These are phyloP conservation scores for Millerozyma miso DNA, from an alignment of 805 yeast genomes.

Conservation along the genomic window DNA sequence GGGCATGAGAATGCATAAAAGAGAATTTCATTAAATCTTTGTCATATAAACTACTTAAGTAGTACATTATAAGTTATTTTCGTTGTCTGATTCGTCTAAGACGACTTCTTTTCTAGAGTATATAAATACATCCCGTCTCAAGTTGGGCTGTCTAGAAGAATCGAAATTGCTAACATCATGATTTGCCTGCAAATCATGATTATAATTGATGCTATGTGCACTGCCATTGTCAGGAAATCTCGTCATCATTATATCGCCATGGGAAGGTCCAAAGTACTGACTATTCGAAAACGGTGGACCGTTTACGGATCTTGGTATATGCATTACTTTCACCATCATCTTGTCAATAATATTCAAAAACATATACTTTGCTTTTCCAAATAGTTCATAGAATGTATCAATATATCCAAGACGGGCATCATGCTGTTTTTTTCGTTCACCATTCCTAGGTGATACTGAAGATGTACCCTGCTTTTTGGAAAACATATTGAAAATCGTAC, in stretches of 20 bases:
- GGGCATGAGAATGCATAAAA: conserved; percentile 50
- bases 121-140: conserved; percentile 33
- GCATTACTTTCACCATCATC: conserved; percentile 54
- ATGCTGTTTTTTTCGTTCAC: neutral
- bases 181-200: neutral
- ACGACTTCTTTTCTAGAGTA: conserved; percentile 36
- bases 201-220: neutral
- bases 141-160: conserved; percentile 3
- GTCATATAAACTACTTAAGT: too few species aligned
- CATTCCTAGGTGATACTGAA: neutral
- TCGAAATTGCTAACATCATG: neutral
- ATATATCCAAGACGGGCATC: neutral
- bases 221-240: neutral
- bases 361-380: conserved; percentile 26
- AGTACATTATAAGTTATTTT: conserved; percentile 4
- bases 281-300: conserved; percentile 17
- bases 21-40: neutral
- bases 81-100: conserved; percentile 22
- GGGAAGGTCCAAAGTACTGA: neutral
- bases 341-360: conserved; percentile 47
- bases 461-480: neutral
- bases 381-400: conserved; percentile 1
- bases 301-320: conserved; percentile 50
- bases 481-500: neutral
- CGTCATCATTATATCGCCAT: neutral